Conservation (phyloP, 2,329 filamentous ascomycete genomes). For the Blumeriella jaapii region DNA sequence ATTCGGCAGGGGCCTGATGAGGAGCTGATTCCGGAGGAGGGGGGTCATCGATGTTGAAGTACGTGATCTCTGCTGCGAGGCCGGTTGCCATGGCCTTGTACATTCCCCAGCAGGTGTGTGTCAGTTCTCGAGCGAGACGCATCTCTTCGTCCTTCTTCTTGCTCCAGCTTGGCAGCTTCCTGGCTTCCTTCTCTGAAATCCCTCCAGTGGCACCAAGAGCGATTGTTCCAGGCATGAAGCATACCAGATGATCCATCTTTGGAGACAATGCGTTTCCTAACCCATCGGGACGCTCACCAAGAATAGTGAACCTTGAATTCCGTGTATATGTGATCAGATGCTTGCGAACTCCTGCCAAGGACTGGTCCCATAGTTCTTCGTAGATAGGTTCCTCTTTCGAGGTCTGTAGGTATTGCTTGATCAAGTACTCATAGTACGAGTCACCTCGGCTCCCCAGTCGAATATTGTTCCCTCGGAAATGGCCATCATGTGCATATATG, state of each 20-base stretch:
- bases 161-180: conserved; percentile 60
- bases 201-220: conserved; percentile 79
- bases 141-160: conserved; percentile 78
- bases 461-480: conserved; percentile 76
- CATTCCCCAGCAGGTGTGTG: conserved; percentile 97
- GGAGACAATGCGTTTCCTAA: conserved; percentile 54
- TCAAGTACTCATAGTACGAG: conserved; percentile 97
- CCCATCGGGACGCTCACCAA: conserved; percentile 74
- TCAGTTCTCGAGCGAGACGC: conserved; percentile 75
- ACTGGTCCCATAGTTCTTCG: conserved; percentile 84
- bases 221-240: conserved; percentile 95
- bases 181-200: conserved; percentile 61
- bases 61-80: conserved; percentile 87
- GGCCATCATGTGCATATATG: conserved; percentile 66
- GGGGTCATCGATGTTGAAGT: conserved; percentile 67
- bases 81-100: conserved; percentile 85
- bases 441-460: conserved; percentile 88
- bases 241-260: conserved; percentile 98
- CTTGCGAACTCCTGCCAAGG: conserved; percentile 75
- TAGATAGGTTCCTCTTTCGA: conserved; percentile 78
- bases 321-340: conserved; percentile 84
- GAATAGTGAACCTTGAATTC: conserved; percentile 70
- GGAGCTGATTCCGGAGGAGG: conserved; percentile 49
- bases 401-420: conserved; percentile 97
- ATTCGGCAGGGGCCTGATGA: conserved; percentile 36